These are phyloP conservation scores for Penicillium frequentans DNA, from an alignment of 2,329 filamentous ascomycete species.

Conservation along the genomic window DNA sequence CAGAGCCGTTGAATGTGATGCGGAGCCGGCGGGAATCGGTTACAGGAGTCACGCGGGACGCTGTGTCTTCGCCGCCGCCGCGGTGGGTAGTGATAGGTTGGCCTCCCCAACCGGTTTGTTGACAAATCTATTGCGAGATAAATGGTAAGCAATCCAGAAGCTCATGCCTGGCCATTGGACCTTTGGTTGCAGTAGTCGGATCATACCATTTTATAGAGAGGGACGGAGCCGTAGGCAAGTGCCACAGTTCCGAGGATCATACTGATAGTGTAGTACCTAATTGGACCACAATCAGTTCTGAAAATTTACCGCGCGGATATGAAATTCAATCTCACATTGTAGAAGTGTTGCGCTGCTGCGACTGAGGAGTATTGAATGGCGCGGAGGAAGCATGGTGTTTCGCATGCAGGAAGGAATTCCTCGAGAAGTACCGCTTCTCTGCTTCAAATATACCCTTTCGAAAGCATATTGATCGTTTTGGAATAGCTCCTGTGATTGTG, in stretches of 20 bases:
- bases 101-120: conserved; percentile 74
- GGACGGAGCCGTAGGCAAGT: conserved; percentile 65
- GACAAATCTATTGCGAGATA: conserved; percentile 44
- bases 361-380: conserved; percentile 36
- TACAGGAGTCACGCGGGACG: conserved; percentile 76
- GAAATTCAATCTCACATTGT: conserved; percentile 46
- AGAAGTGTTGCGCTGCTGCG: conserved; percentile 54
- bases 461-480: conserved; percentile 12
- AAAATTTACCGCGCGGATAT: too few species aligned
- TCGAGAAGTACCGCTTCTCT: conserved; percentile 35
- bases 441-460: conserved; percentile 19
- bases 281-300: conserved; percentile 1
- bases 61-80: conserved; percentile 66
- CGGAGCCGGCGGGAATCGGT: conserved; percentile 79
- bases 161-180: background rate
- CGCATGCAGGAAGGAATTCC: conserved; percentile 28
- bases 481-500: conserved; percentile 11
- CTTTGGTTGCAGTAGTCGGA: background rate
- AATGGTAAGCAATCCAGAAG: background rate
- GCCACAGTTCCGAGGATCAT: conserved; percentile 63
- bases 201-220: conserved; percentile 65
- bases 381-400: conserved; percentile 28
- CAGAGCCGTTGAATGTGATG: conserved; percentile 93
- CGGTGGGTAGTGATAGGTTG: conserved; percentile 82
- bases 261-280: conserved; percentile 63